Evolutionary conservation across 257 asterid genomes (phyloP), one percentile per base, ranked within the genome.

Genomic region (Paraleonurus japonicus): DNA sequence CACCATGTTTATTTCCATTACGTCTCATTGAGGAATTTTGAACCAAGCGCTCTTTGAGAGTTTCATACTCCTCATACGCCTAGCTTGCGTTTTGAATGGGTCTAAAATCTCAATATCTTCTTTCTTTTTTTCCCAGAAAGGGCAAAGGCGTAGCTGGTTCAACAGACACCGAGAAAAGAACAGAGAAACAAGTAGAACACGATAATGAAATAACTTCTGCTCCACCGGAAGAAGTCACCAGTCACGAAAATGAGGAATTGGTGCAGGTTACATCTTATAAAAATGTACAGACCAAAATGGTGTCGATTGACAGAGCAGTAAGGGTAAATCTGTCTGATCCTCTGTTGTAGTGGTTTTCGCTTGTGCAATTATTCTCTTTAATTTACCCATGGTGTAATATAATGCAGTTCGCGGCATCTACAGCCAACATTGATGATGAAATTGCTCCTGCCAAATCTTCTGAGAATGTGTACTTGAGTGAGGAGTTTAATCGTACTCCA

Each of bases 161-260:
- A 22, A 48, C 64, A 27, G 91, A 88, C 45, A 79, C 81, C 9
- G 77, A 71, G 76, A 80, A 71, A 73, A 79, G 71, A 77, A 61
- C 64, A 7, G 87, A 71, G 12, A 83, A 61, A 67, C 84, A 71
- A 64, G 24, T 47, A 37, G 69, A 79, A 7, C 83, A 26, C 13
- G 83, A 82, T 61, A 69, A 78, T 71, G 92, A 84, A 78, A 84
- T 79, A 61, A 81, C 81, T 43, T 81, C 91, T 7, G 75, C 79
- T 19, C 88, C 76, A 17, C 62, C 77, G 37, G 61, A 76, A 57
- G 87, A 80, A 77, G 75, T 67, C 47, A 76, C 76, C 32, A 55
- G 51, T 43, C 84, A 80, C 24, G 22, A 59, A 61, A 78, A 58
- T 27, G 76, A 76, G 24, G 83, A 75, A 32, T 28, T 75, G 7